Base-by-base conservation (phyloP, 208 protist genomes). In the Trypanosomatidae sp. region DNA sequence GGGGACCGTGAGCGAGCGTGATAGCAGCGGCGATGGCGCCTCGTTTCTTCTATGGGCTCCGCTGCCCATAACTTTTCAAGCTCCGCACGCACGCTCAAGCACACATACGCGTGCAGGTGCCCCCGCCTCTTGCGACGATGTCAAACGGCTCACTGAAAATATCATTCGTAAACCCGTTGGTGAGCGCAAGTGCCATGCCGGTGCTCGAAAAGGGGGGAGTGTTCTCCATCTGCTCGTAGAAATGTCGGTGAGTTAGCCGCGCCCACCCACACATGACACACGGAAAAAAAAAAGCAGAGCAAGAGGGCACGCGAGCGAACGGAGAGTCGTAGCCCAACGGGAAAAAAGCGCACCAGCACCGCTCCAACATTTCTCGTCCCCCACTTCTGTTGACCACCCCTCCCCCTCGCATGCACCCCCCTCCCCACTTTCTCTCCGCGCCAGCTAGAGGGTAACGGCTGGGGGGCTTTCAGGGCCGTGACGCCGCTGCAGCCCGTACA, bases 391-490 rank as follows among this genome's bases (percentile, higher is more conserved):
- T 19, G 13, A 10, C 7, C 28, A 19, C 28, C 15, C 33, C 10
- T 15, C 39, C 41, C 19, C 53, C 68, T 53, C 55, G 25, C 33
- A 15, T 33, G 28, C 53, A 12, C 36, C 30, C n/a, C 25, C 44
- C 22, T 46, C n/a, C 41, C 44, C 59, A 64, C 25, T 46, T 46
- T 49, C 68, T 10, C 52, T 9, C 50, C 30, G 17, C n/a, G 12
- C 9, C 19, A 3, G 28, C 15, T 36, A 44, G 71, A 50, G 22
- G 47, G 74, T 44, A 73, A 91, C 50, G 5, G 67, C 44, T 15
- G 90, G 87, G 1, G 85, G 87, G 43, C 77, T 80, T 1, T 44
- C 43, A 22, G 85, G 87, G 9, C 90, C 90, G 22, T 79, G 76
- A 10, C 84, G 71, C 17, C 87, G 78, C 6, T 8, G 60, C 49